phyloP scores from a whole-genome alignment of 2,329 filamentous ascomycete species.

The Tolypocladium ovalisporum region DNA sequence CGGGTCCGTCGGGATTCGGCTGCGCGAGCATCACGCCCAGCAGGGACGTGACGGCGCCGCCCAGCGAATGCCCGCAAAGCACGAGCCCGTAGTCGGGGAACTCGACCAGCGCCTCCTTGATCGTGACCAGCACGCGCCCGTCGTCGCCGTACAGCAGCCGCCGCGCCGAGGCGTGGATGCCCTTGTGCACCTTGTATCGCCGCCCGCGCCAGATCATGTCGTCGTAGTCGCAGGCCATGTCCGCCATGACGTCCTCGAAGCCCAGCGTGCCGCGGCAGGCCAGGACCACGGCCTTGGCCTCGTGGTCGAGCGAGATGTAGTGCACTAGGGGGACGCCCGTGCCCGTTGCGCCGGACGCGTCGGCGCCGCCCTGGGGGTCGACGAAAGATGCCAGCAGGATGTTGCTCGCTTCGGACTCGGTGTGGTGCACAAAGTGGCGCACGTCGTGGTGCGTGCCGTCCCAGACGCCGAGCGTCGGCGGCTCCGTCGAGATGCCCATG shows the following conservation, averaged over 20 bases:
- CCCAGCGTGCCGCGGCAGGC: constrained; percentile 62
- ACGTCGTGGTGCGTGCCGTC: constrained; percentile 48
- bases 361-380: constrained; percentile 56
- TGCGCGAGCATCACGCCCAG: constrained; percentile 62
- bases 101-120: constrained; percentile 54
- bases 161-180: constrained; percentile 60
- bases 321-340: constrained; percentile 62
- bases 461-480: constrained; percentile 28
- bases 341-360: constrained; percentile 51
- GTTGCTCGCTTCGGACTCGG: constrained; percentile 43
- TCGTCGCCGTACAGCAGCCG: constrained; percentile 58
- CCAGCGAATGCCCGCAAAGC: constrained; percentile 58
- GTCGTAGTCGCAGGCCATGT: constrained; percentile 66
- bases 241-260: constrained; percentile 62
- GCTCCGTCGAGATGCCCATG: constrained; percentile 46
- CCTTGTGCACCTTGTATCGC: constrained; percentile 61
- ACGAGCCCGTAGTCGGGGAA: constrained; percentile 61
- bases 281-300: constrained; percentile 61
- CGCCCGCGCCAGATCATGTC: constrained; percentile 52
- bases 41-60: constrained; percentile 58
- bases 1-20: constrained; percentile 40
- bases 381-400: constrained; percentile 61
- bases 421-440: constrained; percentile 53
- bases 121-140: constrained; percentile 53
- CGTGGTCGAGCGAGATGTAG: constrained; percentile 61